Evolutionary conservation across 1,284 basidiomycete genomes (phyloP).

Genomic region (Sphaerobolus stellatus): DNA sequence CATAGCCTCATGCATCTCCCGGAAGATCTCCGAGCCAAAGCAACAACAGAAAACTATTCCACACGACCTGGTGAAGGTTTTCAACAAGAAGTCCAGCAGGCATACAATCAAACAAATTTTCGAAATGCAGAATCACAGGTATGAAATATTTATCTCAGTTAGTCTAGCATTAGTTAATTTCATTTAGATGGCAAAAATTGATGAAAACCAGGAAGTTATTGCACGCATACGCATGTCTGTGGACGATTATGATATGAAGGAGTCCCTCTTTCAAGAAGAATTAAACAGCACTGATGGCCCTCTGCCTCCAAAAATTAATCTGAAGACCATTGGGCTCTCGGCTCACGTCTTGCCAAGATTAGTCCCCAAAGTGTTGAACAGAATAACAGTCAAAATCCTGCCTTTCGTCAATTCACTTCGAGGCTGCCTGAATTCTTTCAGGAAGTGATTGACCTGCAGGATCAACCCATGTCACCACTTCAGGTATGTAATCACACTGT

Average conservation of each 20-base stretch:
- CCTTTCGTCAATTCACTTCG: neutral
- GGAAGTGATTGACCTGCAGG: neutral
- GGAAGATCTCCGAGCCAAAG: neutral
- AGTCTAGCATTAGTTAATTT: neutral
- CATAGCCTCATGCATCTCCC: neutral
- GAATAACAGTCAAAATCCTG: neutral
- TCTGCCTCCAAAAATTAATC: neutral
- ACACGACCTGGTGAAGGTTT: neutral
- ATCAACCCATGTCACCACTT: too few species aligned
- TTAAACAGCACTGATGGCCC: too few species aligned
- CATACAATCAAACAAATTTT: neutral
- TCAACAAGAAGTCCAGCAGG: neutral
- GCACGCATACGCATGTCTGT: neutral
- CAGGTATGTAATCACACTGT: too few species aligned
- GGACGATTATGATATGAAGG: neutral
- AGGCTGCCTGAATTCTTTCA: neutral
- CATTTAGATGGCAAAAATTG: neutral
- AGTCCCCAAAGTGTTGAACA: neutral
- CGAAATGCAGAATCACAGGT: neutral
- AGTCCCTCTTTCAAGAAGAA: too few species aligned
- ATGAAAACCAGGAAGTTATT: neutral
- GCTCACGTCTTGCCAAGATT: neutral
- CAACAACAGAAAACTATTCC: neutral
- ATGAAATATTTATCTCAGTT: neutral
- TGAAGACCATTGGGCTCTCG: neutral